Percentiles rank a stretch among this genome's conserved stretches.
Evolutionary conservation across 352 stramenopile genomes (phyloP).

Genomic region (Hyaloperonospora brassicae): DNA sequence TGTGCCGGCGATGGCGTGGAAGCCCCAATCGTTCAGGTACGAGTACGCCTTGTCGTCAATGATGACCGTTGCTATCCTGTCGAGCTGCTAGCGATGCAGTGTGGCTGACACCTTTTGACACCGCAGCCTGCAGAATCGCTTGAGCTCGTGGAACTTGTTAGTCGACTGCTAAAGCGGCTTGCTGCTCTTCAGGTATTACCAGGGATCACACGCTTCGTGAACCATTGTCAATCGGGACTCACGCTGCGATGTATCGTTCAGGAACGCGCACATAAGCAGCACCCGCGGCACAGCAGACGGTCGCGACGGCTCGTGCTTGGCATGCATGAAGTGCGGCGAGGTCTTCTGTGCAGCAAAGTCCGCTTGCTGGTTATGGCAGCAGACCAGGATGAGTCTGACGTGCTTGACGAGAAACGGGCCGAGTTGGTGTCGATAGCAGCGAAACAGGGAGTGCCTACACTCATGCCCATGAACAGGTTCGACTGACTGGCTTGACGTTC

Average conservation of each 20-base stretch:
- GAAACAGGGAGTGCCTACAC: conserved; percentile 37
- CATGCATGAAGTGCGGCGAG: conserved; percentile 86
- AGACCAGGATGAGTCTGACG: conserved; percentile 78
- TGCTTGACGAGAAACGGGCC: conserved; percentile 72
- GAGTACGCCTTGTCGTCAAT: background rate
- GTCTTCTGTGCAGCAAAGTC: conserved; percentile 75
- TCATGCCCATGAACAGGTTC: conserved; percentile 40
- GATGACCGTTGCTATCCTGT: background rate
- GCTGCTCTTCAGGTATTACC: conserved; percentile 20
- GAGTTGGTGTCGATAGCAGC: conserved; percentile 75
- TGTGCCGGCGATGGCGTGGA: background rate
- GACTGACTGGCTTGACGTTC: background rate
- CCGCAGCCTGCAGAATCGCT: conserved; percentile 7
- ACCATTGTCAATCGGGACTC: background rate
- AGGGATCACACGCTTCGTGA: background rate
- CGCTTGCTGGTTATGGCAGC: conserved; percentile 85
- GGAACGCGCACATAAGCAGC: conserved; percentile 61
- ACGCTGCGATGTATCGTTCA: conserved; percentile 15
- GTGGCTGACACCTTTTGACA: background rate
- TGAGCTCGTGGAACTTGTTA: conserved; percentile 12
- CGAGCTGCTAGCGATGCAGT: background rate
- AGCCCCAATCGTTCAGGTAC: conserved; percentile 12
- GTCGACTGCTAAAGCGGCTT: conserved; percentile 23
- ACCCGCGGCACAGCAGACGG: conserved; percentile 54
- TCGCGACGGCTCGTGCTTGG: conserved; percentile 85